Evolutionary conservation across 495 filamentous ascomycete genomes (phyloP).

Genomic region (Talaromyces liani): DNA sequence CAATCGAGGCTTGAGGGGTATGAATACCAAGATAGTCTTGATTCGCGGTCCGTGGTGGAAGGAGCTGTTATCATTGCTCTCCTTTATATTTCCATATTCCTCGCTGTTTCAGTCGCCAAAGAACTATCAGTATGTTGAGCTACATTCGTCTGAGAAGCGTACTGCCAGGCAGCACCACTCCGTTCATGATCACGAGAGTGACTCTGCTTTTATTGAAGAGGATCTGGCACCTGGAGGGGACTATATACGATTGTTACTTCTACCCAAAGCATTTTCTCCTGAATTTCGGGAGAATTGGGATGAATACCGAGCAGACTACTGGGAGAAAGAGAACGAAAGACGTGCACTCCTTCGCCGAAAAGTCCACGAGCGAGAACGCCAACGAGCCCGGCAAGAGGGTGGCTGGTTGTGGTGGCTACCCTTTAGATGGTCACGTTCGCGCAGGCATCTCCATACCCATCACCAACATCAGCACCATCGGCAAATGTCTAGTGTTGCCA

Average conservation of each 20-base stretch:
- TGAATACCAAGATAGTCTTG: slow-evolving; percentile 93
- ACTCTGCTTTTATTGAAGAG: slow-evolving; percentile 53
- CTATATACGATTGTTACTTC: slow-evolving; percentile 79
- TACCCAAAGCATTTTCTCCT: slow-evolving; percentile 91
- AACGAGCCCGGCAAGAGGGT: slow-evolving; percentile 58
- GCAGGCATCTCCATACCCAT: slow-evolving; percentile 18
- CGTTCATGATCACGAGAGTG: slow-evolving; percentile 45
- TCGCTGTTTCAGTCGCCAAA: slow-evolving; percentile 53
- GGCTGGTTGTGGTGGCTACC: slow-evolving; percentile 76
- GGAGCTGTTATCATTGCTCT: slow-evolving; percentile 60
- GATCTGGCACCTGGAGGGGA: slow-evolving; percentile 85
- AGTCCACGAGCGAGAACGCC: slow-evolving; percentile 55
- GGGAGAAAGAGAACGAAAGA: slow-evolving; percentile 93
- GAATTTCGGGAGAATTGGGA: slow-evolving; percentile 98
- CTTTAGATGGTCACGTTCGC: slow-evolving; percentile 52
- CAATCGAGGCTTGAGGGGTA: slow-evolving; percentile 80
- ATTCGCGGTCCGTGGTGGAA: slow-evolving; percentile 78
- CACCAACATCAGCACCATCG: slow-evolving; percentile 26
- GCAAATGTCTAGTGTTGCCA: slow-evolving; percentile 24
- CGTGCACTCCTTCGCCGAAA: slow-evolving; percentile 64
- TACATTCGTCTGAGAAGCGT: slow-evolving; percentile 31
- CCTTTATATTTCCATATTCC: slow-evolving; percentile 69
- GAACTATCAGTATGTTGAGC: slow-evolving; percentile 62
- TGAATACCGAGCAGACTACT: slow-evolving; percentile 83
- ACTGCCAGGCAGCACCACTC: slow-evolving; percentile 33